These are phyloP conservation scores for Xylaria acuta DNA, from an alignment of 495 filamentous ascomycete species.

Conservation along the genomic window DNA sequence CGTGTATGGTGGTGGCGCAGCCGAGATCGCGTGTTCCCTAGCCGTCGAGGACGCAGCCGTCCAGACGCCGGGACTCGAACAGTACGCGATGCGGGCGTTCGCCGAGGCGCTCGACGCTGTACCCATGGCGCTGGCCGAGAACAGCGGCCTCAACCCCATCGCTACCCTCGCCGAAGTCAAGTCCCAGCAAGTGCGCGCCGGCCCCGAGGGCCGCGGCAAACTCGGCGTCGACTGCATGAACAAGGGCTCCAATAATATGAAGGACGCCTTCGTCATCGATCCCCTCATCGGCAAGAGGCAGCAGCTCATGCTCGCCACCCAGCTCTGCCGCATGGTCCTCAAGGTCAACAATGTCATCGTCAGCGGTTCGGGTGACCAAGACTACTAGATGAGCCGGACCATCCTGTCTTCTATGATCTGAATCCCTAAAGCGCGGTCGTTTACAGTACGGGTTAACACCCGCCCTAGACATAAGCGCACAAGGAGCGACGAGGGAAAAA, in stretches of 20 bases:
- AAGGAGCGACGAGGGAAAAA: not conserved
- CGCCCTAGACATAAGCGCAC: not conserved
- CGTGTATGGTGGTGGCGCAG: slow-evolving; percentile 97
- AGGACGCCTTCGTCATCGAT: slow-evolving; percentile 95
- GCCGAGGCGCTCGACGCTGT: slow-evolving; percentile 92
- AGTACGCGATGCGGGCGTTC: slow-evolving; percentile 98
- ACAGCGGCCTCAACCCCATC: slow-evolving; percentile 94
- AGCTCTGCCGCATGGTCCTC: slow-evolving; percentile 98
- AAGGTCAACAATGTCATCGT: slow-evolving; percentile 99
- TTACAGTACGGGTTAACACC: not conserved
- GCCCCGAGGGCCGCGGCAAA: slow-evolving; percentile 66
- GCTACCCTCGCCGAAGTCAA: slow-evolving; percentile 94
- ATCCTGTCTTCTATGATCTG: not conserved
- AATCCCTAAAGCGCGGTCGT: not conserved
- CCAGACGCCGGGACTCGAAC: slow-evolving; percentile 93
- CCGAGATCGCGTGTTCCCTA: slow-evolving; percentile 96
- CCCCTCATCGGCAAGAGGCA: slow-evolving; percentile 97
- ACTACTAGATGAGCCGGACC: slow-evolving; percentile 70
- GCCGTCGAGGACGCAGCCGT: slow-evolving; percentile 95
- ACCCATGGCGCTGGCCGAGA: slow-evolving; percentile 96
- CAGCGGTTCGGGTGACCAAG: slow-evolving; percentile 87
- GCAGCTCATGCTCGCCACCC: slow-evolving; percentile 93
- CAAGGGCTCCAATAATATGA: slow-evolving; percentile 94
- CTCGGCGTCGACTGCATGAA: slow-evolving; percentile 98
- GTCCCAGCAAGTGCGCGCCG: slow-evolving; percentile 91